Evolutionary conservation across 2,329 filamentous ascomycete genomes (phyloP), one percentile per base, ranked within the genome.

Genomic region (Knoxdaviesia proteae): DNA sequence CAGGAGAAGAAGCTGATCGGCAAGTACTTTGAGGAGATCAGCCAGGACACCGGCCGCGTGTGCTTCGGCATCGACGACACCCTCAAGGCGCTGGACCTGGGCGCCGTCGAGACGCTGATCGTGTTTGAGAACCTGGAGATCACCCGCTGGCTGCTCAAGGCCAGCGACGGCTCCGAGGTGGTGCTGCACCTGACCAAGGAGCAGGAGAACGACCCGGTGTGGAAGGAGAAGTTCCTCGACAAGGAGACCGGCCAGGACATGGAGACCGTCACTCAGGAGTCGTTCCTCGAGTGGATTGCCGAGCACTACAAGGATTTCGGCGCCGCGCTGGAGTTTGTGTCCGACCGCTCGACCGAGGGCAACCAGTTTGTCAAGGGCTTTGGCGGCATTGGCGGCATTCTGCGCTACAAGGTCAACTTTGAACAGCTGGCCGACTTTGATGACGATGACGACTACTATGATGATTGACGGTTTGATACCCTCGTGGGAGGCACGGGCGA

Each of bases 361-460:
- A 98, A 98, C 66, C 90, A 98, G 69, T 98, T 98, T 64, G 90
- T 98, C 56, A 96, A 94, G 69, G 90, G 90, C 49, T 98, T 98
- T 58, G 90, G 90, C 78, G 90, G 90, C 57, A 94, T 98, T 54
- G 90, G 90, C 52, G 88, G 88, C 50, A 80, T 98, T 56, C 77
- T 98, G 58, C 86, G 90, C 53, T 98, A 98, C 77, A 94, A 94
- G 71, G 84, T 98, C 71, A 98, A 98, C 71, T 98, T 98, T 67
- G 92, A 98, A 67, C 92, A 98, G 64, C 74, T 98, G 62, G 81
- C 80, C 62, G 90, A 96, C 61, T 71, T 81, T 56, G 87, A 93
- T 61, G 82, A 90, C 59, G 81, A 87, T 63, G 88, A 96, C 60
- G 88, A 88, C 64, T 94, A 93, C 69, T 94, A 93, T 67, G 71